Base-by-base conservation (phyloP, 805 yeast genomes). In the Yarrowia hollandica region DNA sequence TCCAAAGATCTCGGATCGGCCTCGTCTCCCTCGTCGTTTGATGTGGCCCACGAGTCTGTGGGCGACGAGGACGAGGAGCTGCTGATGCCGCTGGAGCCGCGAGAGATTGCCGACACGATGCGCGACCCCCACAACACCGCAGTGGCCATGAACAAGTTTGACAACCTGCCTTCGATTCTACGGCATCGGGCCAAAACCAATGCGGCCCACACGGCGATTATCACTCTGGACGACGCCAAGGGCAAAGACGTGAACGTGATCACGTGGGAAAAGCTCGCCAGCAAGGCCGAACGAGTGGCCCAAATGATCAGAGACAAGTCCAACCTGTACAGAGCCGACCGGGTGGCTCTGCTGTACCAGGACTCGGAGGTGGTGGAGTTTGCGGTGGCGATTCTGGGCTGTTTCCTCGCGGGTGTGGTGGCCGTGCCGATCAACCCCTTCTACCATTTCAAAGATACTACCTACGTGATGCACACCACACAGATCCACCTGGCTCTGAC, bases 371-470 rank as follows among this genome's bases (percentile, higher is more conserved):
- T 88, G 2, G 79, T 88, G 11, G 98, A 94, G 63, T 92, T 91
- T 69, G 81, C 88, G 0, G 82, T 88, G 1, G 95, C 98, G 0
- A 71, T 94, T 18, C 80, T 90, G 69, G 99, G 97, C 6, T 91
- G 97, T 68, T 88, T 92, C 64, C 75, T 92, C 60, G 96, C 97
- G 1, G 96, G 96, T 1, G 86, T 90, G 44, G 91, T 94, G 2
- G 98, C 98, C 0, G 92, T 94, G 5, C 99, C 99, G 0, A 83
- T 94, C 38, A 88, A 88, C 58, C 84, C 90, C 61, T 87, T 84
- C 58, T 79, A 83, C 23, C 85, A 86, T 28, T 73, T 84, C 23
- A 75, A 76, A 38, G 96, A 90, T 63, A 82, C 90, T 62, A 77
- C 82, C 12, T 84, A 82, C 62, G 86, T 91, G 30, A 81, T 91